Evolutionary conservation across 2,329 filamentous ascomycete genomes (phyloP).

Genomic region (Calonectria pauciramosa): DNA sequence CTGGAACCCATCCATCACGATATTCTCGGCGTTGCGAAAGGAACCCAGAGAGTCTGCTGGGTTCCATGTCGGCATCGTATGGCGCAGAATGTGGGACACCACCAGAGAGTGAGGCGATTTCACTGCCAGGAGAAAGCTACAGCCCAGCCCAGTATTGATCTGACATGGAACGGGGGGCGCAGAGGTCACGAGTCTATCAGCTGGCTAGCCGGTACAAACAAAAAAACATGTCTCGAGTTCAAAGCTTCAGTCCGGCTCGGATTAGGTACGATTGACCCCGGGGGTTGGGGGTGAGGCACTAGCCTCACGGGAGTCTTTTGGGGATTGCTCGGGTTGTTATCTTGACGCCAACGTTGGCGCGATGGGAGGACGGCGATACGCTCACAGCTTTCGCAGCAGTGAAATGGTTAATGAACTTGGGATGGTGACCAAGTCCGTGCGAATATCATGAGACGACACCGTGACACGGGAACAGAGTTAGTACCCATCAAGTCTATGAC

Average conservation of each 20-base stretch:
- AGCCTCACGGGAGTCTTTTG: background rate
- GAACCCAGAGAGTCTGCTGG: slow-evolving; percentile 1
- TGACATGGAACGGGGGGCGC: slow-evolving; percentile 16
- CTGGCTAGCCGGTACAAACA: background rate
- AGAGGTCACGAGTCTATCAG: slow-evolving; percentile 8
- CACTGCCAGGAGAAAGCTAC: slow-evolving; percentile 7
- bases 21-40: slow-evolving; percentile 16
- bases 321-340: slow-evolving; percentile 22
- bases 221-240: background rate
- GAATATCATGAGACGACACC: slow-evolving; percentile 31
- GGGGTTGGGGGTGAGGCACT: slow-evolving; percentile 7
- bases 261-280: background rate
- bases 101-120: slow-evolving; percentile 7
- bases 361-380: slow-evolving; percentile 12
- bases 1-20: slow-evolving; percentile 38
- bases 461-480: slow-evolving; percentile 40
- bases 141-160: background rate
- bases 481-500: slow-evolving; percentile 29
- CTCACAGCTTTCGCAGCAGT: slow-evolving; percentile 23
- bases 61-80: slow-evolving; percentile 15
- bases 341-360: slow-evolving; percentile 15
- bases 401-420: slow-evolving; percentile 28
- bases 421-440: slow-evolving; percentile 37
- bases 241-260: background rate
- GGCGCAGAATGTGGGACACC: slow-evolving; percentile 18